These are phyloP conservation scores for Salix koriyanagi DNA, from an alignment of 345 rosid species.

Conservation along the genomic window DNA sequence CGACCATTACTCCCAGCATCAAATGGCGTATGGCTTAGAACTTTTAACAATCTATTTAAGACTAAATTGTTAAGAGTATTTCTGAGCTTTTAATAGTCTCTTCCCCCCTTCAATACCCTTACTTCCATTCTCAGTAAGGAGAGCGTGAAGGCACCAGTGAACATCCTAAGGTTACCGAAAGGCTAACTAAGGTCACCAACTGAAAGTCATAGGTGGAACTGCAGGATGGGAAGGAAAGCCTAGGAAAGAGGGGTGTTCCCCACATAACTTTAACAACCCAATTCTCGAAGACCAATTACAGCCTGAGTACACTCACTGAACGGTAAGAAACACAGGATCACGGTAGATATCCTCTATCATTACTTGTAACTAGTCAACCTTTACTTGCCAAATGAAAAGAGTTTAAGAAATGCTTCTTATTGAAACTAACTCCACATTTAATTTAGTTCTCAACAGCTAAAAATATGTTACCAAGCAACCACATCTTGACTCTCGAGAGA, in stretches of 20 bases:
- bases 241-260: background rate
- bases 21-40: background rate
- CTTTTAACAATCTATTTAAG: background rate
- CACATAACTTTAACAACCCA: background rate
- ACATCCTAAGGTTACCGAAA: background rate
- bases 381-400: background rate
- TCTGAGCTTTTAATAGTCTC: background rate
- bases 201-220: background rate
- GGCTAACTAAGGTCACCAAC: background rate
- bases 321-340: background rate
- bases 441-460: background rate
- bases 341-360: background rate
- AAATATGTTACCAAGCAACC: background rate
- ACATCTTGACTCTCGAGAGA: background rate
- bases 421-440: background rate
- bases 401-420: background rate
- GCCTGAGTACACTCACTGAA: background rate
- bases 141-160: background rate
- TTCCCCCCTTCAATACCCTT: background rate
- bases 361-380: background rate
- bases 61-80: background rate
- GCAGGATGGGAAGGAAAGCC: background rate
- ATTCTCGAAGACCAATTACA: background rate
- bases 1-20: background rate
- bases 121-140: background rate